A percentile compares a stretch with the other conserved stretches of the same genome.
Evolutionary conservation across 305 asterid species (phyloP).

Genomic region (Caryopteris hybrid): DNA sequence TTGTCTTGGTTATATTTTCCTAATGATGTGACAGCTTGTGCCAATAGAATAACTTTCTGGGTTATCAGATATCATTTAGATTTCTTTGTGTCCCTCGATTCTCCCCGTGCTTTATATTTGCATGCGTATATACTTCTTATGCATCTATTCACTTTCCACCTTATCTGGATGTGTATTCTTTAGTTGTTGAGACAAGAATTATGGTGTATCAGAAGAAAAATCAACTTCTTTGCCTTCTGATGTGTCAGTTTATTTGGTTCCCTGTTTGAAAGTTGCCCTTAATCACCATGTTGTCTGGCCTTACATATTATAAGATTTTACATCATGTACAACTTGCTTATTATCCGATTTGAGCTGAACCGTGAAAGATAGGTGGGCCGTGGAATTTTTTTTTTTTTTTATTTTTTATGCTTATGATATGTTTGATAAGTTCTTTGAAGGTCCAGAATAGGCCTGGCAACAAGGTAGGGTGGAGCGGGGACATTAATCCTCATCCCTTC

Average conservation of each 20-base stretch:
- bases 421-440: not conserved
- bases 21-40: not conserved
- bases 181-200: not conserved
- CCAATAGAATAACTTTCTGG: not conserved
- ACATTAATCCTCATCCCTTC: not conserved
- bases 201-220: not conserved
- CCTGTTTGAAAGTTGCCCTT: not conserved
- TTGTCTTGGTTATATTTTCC: constrained; percentile 1
- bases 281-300: not conserved
- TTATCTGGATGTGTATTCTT: not conserved
- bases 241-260: constrained; percentile 7
- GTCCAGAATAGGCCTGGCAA: not conserved
- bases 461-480: not conserved
- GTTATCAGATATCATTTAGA: not conserved
- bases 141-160: constrained; percentile 3
- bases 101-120: not conserved
- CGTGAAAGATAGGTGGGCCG: not conserved
- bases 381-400: too few species aligned
- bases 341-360: not conserved
- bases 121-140: not conserved
- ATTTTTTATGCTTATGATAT: constrained; percentile 6
- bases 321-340: not conserved
- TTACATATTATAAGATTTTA: not conserved
- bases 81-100: not conserved
- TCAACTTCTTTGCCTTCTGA: not conserved